These are phyloP conservation scores for Sicyos edulis DNA, from an alignment of 306 rosid species.

Conservation along the genomic window DNA sequence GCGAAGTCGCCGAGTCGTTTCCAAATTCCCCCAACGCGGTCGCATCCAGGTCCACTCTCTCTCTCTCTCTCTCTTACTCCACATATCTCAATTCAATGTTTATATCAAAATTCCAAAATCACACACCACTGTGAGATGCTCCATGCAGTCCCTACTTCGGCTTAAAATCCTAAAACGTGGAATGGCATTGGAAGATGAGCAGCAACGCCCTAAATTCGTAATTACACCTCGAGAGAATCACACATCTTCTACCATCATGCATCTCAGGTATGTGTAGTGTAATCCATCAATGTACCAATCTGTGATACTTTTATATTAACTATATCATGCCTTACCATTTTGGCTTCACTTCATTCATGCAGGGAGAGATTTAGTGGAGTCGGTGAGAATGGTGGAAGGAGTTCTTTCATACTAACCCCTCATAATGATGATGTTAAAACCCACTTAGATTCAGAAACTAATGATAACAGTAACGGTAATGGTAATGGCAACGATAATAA, in stretches of 20 bases:
- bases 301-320: too few species aligned
- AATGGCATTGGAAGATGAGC: conserved; percentile 30
- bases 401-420: conserved; percentile 4
- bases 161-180: conserved; percentile 52
- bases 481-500: too few species aligned
- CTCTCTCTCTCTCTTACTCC: neutral
- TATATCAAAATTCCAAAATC: neutral
- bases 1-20: conserved; percentile 49
- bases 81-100: neutral
- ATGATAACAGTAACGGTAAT: neutral
- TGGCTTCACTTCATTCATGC: conserved; percentile 15
- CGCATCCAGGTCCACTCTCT: conserved; percentile 62
- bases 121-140: neutral
- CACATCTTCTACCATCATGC: conserved; percentile 46
- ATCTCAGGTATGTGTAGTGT: conserved; percentile 44
- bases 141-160: conserved; percentile 57
- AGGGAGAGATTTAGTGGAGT: conserved; percentile 56
- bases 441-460: neutral
- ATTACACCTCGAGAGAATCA: conserved; percentile 23
- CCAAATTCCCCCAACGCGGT: conserved; percentile 63
- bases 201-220: conserved; percentile 21
- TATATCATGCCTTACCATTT: conserved; percentile 6
- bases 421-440: conserved; percentile 16
- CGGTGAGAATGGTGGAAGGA: conserved; percentile 5
- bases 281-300: neutral